These are phyloP conservation scores for Ascoidea asiatica DNA, from an alignment of 805 yeast species.

Conservation along the genomic window DNA sequence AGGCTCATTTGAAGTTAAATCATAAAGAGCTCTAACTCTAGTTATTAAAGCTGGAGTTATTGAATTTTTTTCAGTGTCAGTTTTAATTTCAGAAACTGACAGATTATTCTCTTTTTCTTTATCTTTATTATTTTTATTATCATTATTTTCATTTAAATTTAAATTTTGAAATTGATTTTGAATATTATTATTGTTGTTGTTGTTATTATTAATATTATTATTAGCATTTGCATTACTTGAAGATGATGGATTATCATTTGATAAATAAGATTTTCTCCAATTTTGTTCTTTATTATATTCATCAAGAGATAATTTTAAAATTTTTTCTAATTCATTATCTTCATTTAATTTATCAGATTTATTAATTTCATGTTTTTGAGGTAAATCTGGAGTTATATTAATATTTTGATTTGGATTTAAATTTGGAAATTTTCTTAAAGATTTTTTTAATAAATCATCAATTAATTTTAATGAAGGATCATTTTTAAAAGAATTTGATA, in stretches of 20 bases:
- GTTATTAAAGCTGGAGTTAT: conserved; percentile 27
- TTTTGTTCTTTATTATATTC: conserved; percentile 36
- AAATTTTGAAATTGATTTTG: conserved; percentile 1
- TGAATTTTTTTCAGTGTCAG: conserved; percentile 14
- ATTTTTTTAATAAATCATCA: conserved; percentile 41
- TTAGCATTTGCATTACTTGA: conserved; percentile 1
- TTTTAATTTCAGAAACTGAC: conserved; percentile 7
- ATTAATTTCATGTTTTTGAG: conserved; percentile 38
- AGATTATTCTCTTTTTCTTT: conserved; percentile 9
- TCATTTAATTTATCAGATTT: conserved; percentile 38
- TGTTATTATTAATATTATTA: neutral
- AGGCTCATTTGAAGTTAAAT: conserved; percentile 60
- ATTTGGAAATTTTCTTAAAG: conserved; percentile 28
- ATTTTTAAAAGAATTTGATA: conserved; percentile 44
- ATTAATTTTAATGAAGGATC: conserved; percentile 73
- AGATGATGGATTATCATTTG: conserved; percentile 13
- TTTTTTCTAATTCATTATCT: conserved; percentile 70
- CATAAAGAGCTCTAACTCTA: conserved; percentile 77
- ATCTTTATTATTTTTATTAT: conserved; percentile 4
- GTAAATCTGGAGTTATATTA: conserved; percentile 33
- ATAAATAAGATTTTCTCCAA: conserved; percentile 10
- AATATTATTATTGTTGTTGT: neutral
- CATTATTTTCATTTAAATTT: neutral
- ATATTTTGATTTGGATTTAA: conserved; percentile 12
- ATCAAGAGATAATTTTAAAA: conserved; percentile 56